Evolutionary conservation across 768 basidiomycete genomes (phyloP).

Genomic region (Inosperma sp.): DNA sequence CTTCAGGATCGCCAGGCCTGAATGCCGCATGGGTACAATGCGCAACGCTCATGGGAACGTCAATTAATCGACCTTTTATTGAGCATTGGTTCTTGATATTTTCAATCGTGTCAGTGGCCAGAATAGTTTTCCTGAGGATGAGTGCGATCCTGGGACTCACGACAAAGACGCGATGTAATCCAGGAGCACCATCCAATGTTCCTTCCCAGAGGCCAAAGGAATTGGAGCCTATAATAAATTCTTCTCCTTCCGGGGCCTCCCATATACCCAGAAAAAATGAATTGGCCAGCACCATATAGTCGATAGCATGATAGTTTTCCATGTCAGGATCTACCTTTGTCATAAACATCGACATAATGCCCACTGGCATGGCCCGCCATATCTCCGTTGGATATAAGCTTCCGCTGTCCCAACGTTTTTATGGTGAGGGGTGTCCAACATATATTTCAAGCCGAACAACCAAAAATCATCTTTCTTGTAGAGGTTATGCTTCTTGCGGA

Average conservation of each 20-base stretch:
- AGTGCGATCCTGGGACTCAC: slow-evolving; percentile 33
- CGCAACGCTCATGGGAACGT: slow-evolving; percentile 20
- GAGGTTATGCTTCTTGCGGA: slow-evolving; percentile 19
- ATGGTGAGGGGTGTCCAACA: slow-evolving; percentile 29
- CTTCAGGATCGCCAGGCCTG: slow-evolving; percentile 8
- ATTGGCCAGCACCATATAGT: slow-evolving; percentile 27
- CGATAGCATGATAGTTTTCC: slow-evolving; percentile 23
- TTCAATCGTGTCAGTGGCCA: no score
- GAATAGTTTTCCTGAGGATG: slow-evolving; percentile 24
- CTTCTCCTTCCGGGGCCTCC: slow-evolving; percentile 29
- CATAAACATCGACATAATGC: slow-evolving; percentile 22
- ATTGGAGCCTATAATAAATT: slow-evolving; percentile 32
- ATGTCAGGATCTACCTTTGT: slow-evolving; percentile 21
- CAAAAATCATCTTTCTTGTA: slow-evolving; percentile 25
- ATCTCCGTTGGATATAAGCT: slow-evolving; percentile 19
- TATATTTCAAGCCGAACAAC: slow-evolving; percentile 29
- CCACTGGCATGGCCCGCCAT: slow-evolving; percentile 15
- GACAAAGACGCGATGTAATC: slow-evolving; percentile 31
- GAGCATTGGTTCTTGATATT: slow-evolving; percentile 16
- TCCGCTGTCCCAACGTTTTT: slow-evolving; percentile 23
- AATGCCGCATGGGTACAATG: slow-evolving; percentile 12
- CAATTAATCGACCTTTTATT: slow-evolving; percentile 23
- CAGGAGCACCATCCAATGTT: slow-evolving; percentile 3
- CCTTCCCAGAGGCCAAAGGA: slow-evolving; percentile 26
- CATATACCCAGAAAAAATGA: slow-evolving; percentile 32